phyloP scores from a whole-genome alignment of 805 yeast species.

The Wickerhamomyces rabaulensis region DNA sequence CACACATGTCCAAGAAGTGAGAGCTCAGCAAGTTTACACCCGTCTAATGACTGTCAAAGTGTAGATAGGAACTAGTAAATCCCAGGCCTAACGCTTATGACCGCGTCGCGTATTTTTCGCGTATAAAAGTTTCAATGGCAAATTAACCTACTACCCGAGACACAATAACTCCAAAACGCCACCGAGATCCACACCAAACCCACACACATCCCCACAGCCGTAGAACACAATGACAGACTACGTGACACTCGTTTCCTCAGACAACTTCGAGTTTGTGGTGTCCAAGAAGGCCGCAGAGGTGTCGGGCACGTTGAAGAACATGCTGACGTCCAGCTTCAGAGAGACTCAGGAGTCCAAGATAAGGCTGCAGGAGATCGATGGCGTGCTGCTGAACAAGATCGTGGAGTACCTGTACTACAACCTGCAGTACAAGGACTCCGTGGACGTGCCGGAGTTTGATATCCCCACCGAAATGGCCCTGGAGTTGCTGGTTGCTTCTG shows the following conservation, averaged over 20 bases:
- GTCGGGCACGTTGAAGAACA: constrained; percentile 55
- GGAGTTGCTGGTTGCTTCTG: constrained; percentile 90
- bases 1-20: too few species aligned
- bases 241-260: constrained; percentile 70
- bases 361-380: constrained; percentile 58
- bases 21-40: too few species aligned
- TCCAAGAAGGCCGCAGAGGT: constrained; percentile 72
- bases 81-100: too few species aligned
- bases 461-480: constrained; percentile 93
- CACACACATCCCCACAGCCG: not conserved
- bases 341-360: constrained; percentile 57
- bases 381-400: constrained; percentile 67
- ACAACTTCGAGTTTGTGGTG: constrained; percentile 57
- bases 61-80: too few species aligned
- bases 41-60: too few species aligned
- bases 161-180: too few species aligned
- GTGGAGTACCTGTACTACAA: constrained; percentile 82
- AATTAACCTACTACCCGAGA: too few species aligned
- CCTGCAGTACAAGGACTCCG: constrained; percentile 55
- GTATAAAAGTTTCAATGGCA: too few species aligned
- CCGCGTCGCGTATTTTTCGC: too few species aligned
- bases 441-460: constrained; percentile 76
- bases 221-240: constrained; percentile 24
- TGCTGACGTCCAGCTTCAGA: constrained; percentile 52
- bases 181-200: not conserved